These are phyloP conservation scores for Cucumis melo DNA, from an alignment of 306 rosid genomes.

Conservation along the genomic window DNA sequence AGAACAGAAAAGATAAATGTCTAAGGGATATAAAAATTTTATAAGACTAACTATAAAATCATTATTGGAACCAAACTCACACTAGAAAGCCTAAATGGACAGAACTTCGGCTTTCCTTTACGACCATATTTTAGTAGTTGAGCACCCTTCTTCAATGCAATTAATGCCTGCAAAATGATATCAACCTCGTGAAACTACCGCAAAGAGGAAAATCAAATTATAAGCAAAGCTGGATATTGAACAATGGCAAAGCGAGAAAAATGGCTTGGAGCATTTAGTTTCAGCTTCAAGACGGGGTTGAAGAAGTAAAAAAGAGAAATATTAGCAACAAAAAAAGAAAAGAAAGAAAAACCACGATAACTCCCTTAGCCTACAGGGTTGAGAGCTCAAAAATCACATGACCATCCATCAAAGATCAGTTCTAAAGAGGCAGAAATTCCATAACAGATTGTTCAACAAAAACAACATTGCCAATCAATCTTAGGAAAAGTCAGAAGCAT, in stretches of 20 bases:
- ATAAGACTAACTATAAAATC: background rate
- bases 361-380: background rate
- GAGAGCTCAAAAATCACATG: background rate
- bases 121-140: constrained; percentile 96
- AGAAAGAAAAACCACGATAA: background rate
- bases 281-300: background rate
- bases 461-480: background rate
- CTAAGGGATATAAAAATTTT: background rate
- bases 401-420: background rate
- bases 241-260: background rate
- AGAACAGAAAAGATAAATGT: background rate
- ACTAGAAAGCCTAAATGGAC: constrained; percentile 73
- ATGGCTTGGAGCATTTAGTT: background rate
- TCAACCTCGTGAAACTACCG: constrained; percentile 5
- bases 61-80: constrained; percentile 37
- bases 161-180: constrained; percentile 50
- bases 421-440: background rate
- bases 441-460: background rate
- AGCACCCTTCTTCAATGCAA: constrained; percentile 86
- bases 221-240: background rate
- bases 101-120: constrained; percentile 97
- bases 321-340: background rate
- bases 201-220: background rate
- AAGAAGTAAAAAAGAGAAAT: background rate
- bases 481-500: background rate